Evolutionary conservation across 179 eudicot genomes (phyloP).

Genomic region (Actinidia arguta): DNA sequence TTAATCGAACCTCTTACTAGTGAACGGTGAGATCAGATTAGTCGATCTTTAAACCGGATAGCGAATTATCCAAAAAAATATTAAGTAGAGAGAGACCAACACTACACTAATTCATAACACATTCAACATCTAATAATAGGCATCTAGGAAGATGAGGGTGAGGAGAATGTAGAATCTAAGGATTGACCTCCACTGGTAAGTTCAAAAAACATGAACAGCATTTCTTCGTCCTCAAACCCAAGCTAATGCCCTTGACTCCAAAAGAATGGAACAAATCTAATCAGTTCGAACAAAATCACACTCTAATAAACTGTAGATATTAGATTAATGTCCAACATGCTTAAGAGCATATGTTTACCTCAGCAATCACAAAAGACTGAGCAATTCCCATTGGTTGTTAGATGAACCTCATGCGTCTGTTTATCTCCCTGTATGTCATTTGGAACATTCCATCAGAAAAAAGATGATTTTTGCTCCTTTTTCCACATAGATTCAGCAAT

Average conservation of each 20-base stretch:
- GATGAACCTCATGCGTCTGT: slow-evolving; percentile 12
- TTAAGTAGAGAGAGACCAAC: too few species aligned
- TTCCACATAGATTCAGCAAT: too few species aligned
- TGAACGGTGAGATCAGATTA: too few species aligned
- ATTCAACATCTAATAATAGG: too few species aligned
- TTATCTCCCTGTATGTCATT: slow-evolving; percentile 27
- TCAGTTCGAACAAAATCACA: slow-evolving; percentile 18
- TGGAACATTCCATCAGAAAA: slow-evolving; percentile 29
- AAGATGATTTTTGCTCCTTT: background rate
- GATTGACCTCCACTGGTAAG: background rate
- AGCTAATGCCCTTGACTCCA: background rate
- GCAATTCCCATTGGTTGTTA: background rate
- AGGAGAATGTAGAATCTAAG: background rate
- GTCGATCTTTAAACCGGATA: too few species aligned
- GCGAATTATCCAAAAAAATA: too few species aligned
- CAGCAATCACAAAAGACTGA: background rate
- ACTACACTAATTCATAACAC: too few species aligned
- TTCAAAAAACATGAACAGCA: background rate
- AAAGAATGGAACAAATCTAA: slow-evolving; percentile 19
- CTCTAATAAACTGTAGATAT: background rate
- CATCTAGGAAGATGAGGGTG: too few species aligned
- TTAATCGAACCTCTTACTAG: too few species aligned
- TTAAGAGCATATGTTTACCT: slow-evolving; percentile 8
- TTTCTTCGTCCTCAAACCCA: background rate
- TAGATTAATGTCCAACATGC: background rate